Base-by-base conservation (phyloP, 805 yeast genomes). In the Schwanniomyces occidentalis region DNA sequence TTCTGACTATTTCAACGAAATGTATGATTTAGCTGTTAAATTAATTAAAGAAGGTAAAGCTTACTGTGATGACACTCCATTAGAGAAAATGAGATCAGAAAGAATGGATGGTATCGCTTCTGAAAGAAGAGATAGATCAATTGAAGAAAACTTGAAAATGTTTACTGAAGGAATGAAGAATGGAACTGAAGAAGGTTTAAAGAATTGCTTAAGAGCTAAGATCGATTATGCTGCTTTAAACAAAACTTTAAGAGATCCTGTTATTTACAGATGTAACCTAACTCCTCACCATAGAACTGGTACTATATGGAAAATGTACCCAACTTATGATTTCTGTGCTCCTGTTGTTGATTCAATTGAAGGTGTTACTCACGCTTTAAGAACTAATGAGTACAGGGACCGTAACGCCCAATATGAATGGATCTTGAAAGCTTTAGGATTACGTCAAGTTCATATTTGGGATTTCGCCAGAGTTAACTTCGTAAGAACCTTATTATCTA, bases 261-360 rank as follows among this genome's bases (percentile, higher is more conserved):
- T 91, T 38, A 85, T 93, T 52, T 93, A 90, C 82, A 82, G 99
- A 76, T 85, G 95, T 69, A 93, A 93, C 76, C 69, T 89, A 58
- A 90, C 95, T 45, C 98, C 99, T 34, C 99, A 93, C 60, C 99
- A 91, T 68, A 84, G 96, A 70, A 93, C 98, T 26, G 97, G 97
- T 37, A 56, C 82, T 26, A 52, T 72, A 33, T 93, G 99, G 99
- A 93, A 93, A 67, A 78, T 91, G 64, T 93, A 93, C 71, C 99
- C 99, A 58, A 89, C 96, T 26, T 93, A 93, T 67, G 99, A 93
- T 67, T 93, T 93, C 85, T 93, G 98, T 76, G 95, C 85, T 44
- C 99, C 99, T 42, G 78, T 91, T 33, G 97, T 93, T 35, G 99
- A 93, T 65, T 73, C 98, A 16, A 52, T 88, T 30, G 99, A 93